Percentiles rank a stretch among this genome's conserved stretches.
phyloP scores from a whole-genome alignment of 805 yeast genomes.

The Isabelozyma rhagii region DNA sequence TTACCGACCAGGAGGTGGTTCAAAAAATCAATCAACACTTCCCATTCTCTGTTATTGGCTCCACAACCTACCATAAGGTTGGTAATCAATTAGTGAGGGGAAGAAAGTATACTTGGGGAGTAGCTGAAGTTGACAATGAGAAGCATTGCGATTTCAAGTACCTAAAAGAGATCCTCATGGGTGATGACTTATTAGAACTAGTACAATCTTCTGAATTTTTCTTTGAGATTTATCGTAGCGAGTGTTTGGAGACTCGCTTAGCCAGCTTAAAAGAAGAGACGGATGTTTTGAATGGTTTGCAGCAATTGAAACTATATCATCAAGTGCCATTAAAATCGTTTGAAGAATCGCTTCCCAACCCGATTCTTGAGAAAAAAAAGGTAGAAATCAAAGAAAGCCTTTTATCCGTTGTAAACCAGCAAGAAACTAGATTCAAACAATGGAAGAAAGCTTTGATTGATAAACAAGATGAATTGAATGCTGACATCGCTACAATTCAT shows the following conservation, averaged over 20 bases:
- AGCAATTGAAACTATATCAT: constrained; percentile 37
- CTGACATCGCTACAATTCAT: constrained; percentile 47
- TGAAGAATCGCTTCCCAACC: constrained; percentile 40
- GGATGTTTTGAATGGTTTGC: constrained; percentile 27
- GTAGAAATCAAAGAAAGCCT: constrained; percentile 41
- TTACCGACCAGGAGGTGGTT: constrained; percentile 27
- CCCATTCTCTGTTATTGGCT: constrained; percentile 74
- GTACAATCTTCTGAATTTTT: constrained; percentile 73
- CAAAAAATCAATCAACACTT: constrained; percentile 36
- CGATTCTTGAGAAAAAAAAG: constrained; percentile 45
- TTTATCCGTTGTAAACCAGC: constrained; percentile 39
- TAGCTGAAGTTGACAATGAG: constrained; percentile 76
- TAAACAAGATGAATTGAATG: constrained; percentile 55
- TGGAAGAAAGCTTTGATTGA: constrained; percentile 58
- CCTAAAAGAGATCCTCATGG: constrained; percentile 63
- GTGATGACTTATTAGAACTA: constrained; percentile 73
- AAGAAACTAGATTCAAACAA: constrained; percentile 57
- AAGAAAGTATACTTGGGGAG: constrained; percentile 82
- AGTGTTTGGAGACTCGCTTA: constrained; percentile 51
- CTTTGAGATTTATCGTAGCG: constrained; percentile 66
- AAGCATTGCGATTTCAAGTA: constrained; percentile 72
- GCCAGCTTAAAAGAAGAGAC: constrained; percentile 16
- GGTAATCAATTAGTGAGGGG: constrained; percentile 57
- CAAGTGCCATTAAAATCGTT: constrained; percentile 29
- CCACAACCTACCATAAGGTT: constrained; percentile 38